Conservation (phyloP, 768 basidiomycete genomes). For the Leccinellum rugosiceps region DNA sequence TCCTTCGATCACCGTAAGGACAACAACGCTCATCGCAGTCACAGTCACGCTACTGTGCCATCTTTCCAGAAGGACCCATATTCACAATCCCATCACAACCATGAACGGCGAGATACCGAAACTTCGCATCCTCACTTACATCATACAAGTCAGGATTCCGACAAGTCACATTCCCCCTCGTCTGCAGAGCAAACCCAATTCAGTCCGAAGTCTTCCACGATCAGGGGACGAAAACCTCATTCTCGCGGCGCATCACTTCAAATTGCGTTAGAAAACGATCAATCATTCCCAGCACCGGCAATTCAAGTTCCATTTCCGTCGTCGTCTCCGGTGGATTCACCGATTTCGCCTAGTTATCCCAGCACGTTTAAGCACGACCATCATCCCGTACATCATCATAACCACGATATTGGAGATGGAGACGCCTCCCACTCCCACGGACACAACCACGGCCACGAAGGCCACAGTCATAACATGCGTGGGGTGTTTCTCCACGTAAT, state of each 20-base stretch:
- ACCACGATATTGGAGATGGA: constrained; percentile 26
- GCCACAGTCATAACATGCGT: constrained; percentile 98
- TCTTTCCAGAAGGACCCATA: constrained; percentile 22
- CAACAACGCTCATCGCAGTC: constrained; percentile 12
- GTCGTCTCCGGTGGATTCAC: constrained; percentile 39
- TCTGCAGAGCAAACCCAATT: constrained; percentile 9
- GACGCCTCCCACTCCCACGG: constrained; percentile 52
- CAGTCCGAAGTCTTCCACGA: constrained; percentile 10
- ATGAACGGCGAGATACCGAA: constrained; percentile 24
- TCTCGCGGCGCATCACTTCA: constrained; percentile 42
- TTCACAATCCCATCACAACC: constrained; percentile 22
- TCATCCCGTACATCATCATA: constrained; percentile 33
- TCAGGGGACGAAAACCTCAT: constrained; percentile 34
- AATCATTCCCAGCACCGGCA: constrained; percentile 16
- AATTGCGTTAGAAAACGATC: constrained; percentile 27
- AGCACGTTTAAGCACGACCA: constrained; percentile 47
- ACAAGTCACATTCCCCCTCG: constrained; percentile 17
- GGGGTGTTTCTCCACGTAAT: constrained; percentile 98
- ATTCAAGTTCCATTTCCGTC: constrained; percentile 26
- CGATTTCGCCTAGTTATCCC: constrained; percentile 64
- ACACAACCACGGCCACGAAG: constrained; percentile 61
- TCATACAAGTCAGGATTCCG: constrained; percentile 28
- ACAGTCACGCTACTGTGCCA: constrained; percentile 14
- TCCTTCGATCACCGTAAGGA: constrained; percentile 7
- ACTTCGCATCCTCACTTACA: constrained; percentile 23